Evolutionary conservation across 306 rosid species (phyloP), one percentile per base, ranked within the genome.

Genomic region (Pterocarpus santalinus): DNA sequence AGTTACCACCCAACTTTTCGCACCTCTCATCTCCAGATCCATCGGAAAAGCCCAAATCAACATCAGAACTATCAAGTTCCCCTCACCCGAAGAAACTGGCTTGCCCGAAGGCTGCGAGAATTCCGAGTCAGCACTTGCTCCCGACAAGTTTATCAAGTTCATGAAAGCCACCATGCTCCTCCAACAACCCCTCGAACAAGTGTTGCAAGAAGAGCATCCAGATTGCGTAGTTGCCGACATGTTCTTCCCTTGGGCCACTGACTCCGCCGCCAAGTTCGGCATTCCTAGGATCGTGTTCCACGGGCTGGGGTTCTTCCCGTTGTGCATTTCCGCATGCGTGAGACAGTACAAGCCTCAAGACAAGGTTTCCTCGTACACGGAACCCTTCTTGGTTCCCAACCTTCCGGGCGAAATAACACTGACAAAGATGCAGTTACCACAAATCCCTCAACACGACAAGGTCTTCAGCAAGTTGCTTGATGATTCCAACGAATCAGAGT

Each of bases 231-330:
- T 90, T 2, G 88, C 92, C 1, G 95, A 87, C 80, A 44, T 57
- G 46, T 77, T 88, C 58, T 92, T 81, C 64, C 88, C 92, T 0
- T 87, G 90, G 90, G 67, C 86, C 1, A 83, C 88, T 0, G 88
- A 90, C 15, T 86, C 86, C 1, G 89, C 94, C 0, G 78, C 84
- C 0, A 89, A 88, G 32, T 64, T 82, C 16, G 81, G 81, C 0
- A 88, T 92, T 65, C 98, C 95, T 0, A 81, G 90, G 83, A 53
- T 92, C 14, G 82, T 77, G 52, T 94, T 94, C 34, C 87, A 86
- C 9, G 94, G 94, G 0, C 46, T 75, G 2, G 68, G 95, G 4
- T 87, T 75, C 66, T 88, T 92, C 64, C 75, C 95, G 4, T 2
- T 77, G 1, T 87, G 89, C 58, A 85, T 87, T 2, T 10, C 1